Evolutionary conservation across 495 filamentous ascomycete species (phyloP).

Genomic region (Sporormia fimetaria): DNA sequence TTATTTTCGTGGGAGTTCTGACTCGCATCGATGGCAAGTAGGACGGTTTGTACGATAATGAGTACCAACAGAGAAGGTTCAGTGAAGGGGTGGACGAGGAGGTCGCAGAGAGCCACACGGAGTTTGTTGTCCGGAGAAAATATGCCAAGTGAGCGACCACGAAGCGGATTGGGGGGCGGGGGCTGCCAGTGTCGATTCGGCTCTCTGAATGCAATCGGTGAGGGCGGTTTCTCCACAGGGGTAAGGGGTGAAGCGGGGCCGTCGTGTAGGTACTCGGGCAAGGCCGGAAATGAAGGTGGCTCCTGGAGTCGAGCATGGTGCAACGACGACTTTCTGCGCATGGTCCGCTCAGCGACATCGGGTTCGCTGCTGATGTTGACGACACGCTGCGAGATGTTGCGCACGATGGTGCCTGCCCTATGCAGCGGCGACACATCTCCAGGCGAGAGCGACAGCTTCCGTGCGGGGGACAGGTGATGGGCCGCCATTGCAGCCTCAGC

Average conservation of each 20-base stretch:
- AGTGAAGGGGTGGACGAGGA: conserved; percentile 74
- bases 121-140: conserved; percentile 67
- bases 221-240: conserved; percentile 36
- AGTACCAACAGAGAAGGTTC: conserved; percentile 80
- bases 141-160: conserved; percentile 75
- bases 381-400: conserved; percentile 93
- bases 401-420: conserved; percentile 81
- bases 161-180: conserved; percentile 70
- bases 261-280: conserved; percentile 45
- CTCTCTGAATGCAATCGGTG: conserved; percentile 5
- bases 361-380: conserved; percentile 92
- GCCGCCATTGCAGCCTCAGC: conserved; percentile 40
- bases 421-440: conserved; percentile 57
- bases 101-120: conserved; percentile 64
- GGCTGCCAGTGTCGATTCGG: conserved; percentile 31
- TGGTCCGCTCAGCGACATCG: conserved; percentile 63
- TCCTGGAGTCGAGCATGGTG: conserved; percentile 42
- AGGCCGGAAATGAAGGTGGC: conserved; percentile 47
- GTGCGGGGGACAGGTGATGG: conserved; percentile 34
- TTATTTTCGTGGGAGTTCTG: conserved; percentile 50
- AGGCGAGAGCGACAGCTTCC: conserved; percentile 52
- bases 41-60: conserved; percentile 77
- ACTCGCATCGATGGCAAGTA: conserved; percentile 72
- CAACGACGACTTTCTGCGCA: conserved; percentile 52
- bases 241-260: conserved; percentile 39